Base-by-base conservation (phyloP, 176 grass and related monocot species). In the Avena sativa region DNA sequence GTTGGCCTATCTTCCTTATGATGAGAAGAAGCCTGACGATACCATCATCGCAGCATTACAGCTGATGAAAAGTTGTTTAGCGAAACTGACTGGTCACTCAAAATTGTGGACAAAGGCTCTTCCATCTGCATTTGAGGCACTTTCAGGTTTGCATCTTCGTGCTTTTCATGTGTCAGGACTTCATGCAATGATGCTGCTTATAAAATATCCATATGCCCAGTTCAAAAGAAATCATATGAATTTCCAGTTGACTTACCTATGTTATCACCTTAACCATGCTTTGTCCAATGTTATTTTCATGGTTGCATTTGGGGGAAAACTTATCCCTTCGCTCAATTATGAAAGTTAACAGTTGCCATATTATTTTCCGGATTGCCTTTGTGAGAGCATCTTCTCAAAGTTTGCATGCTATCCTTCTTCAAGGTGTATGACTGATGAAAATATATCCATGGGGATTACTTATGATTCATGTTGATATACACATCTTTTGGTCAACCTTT, bases 1-100 rank as follows among this genome's bases (percentile, higher is more conserved):
- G 74, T 53, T 90, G 63, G 78, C 79, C 44, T 98, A 94, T 83
- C 40, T 96, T 34, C 76, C 90, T 85, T 95, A 88, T 11, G 84
- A 84, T 56, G 79, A 95, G 72, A 95, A 91, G 86, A 95, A 92
- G 76, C 88, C 88, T 70, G 83, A 81, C 28, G 96, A 98, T 87
- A 94, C 92, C 52, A 87, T 91, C 63, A 79, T 92, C 12, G 53
- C 68, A 85, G 88, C 86, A 82, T 90, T 92, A 60, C 83, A 88
- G 68, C 76, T 92, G 59, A 79, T 94, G 75, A 94, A 69, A 85
- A 90, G 53, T 88, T 94, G 90, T 77, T 88, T 98, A 77, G 88
- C 57, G 36, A 94, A 92, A 79, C 76, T 98, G 51, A 56, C 56
- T 75, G 52, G 75, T 83, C 86, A 57, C 30, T 76, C 88, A 23